Evolutionary conservation across 2,329 filamentous ascomycete genomes (phyloP).

Genomic region (Pestalotiopsis sp.): DNA sequence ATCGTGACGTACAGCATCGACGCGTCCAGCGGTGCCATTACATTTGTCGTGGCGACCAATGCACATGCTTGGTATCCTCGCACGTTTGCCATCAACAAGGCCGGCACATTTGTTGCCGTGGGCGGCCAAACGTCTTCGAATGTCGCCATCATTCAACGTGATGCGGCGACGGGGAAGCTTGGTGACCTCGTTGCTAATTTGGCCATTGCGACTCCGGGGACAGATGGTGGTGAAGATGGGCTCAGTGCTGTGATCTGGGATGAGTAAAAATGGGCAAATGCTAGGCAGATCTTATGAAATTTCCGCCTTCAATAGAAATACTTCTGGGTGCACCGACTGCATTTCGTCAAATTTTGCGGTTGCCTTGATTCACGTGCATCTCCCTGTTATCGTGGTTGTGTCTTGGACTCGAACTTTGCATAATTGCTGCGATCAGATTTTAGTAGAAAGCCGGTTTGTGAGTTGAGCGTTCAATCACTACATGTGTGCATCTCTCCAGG

Average conservation of each 20-base stretch:
- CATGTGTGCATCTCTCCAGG: too few relatives aligned
- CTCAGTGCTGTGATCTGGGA: slow-evolving; percentile 18
- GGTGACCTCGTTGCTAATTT: slow-evolving; percentile 15
- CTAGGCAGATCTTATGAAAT: not conserved
- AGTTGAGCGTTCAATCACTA: too few relatives aligned
- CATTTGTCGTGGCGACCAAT: slow-evolving; percentile 11
- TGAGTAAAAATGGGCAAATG: slow-evolving; percentile 9
- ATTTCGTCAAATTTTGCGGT: too few relatives aligned
- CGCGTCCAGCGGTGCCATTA: slow-evolving; percentile 4
- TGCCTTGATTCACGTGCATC: too few relatives aligned
- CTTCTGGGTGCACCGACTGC: too few relatives aligned
- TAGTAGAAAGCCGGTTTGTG: too few relatives aligned
- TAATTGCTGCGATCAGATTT: too few relatives aligned
- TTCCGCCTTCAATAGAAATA: not conserved
- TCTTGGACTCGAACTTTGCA: too few relatives aligned
- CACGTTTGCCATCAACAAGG: slow-evolving; percentile 16
- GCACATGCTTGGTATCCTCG: slow-evolving; percentile 15
- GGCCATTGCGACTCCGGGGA: slow-evolving; percentile 15
- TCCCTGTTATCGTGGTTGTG: too few relatives aligned
- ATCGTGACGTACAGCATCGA: slow-evolving; percentile 14
- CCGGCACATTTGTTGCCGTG: slow-evolving; percentile 13
- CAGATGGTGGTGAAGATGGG: slow-evolving; percentile 17
- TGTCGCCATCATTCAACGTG: slow-evolving; percentile 13
- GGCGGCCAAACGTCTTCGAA: slow-evolving; percentile 18
- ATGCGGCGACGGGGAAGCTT: slow-evolving; percentile 12